These are phyloP conservation scores for Candida railenensis DNA, from an alignment of 805 yeast species.

Conservation along the genomic window DNA sequence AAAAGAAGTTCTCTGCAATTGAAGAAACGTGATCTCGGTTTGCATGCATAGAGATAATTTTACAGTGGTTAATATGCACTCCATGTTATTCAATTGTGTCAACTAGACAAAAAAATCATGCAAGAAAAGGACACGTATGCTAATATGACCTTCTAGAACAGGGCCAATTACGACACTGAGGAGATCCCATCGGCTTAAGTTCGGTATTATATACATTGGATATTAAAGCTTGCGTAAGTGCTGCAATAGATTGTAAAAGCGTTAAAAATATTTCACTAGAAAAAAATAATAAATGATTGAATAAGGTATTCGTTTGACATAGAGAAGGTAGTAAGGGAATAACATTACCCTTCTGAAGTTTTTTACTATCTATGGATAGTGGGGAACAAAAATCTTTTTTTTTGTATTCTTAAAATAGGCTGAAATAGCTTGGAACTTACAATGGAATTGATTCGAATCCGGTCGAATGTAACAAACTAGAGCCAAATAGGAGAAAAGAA, in stretches of 20 bases:
- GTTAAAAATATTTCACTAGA: background rate
- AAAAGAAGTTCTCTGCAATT: too few species aligned
- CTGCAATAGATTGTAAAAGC: background rate
- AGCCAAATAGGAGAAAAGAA: background rate
- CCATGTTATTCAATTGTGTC: background rate
- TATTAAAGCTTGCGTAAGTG: background rate
- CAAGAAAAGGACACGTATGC: slow-evolving; percentile 2
- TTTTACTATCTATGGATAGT: too few species aligned
- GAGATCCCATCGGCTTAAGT: too few species aligned
- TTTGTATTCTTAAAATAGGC: too few species aligned
- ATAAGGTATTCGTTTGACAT: background rate
- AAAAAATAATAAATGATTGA: too few species aligned
- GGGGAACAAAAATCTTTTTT: too few species aligned
- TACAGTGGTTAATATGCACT: background rate
- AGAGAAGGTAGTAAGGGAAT: background rate
- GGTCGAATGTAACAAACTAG: background rate
- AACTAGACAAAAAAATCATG: background rate
- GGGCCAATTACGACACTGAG: background rate
- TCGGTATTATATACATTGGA: background rate
- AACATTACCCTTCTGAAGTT: too few species aligned
- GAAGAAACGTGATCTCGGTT: too few species aligned
- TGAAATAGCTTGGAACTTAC: too few species aligned
- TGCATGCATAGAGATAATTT: background rate
- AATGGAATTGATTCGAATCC: background rate
- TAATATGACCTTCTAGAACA: background rate